A percentile compares a stretch with the other conserved stretches of the same genome.
These are phyloP conservation scores for Citrus australasica DNA, from an alignment of 345 rosid genomes.

Conservation along the genomic window DNA sequence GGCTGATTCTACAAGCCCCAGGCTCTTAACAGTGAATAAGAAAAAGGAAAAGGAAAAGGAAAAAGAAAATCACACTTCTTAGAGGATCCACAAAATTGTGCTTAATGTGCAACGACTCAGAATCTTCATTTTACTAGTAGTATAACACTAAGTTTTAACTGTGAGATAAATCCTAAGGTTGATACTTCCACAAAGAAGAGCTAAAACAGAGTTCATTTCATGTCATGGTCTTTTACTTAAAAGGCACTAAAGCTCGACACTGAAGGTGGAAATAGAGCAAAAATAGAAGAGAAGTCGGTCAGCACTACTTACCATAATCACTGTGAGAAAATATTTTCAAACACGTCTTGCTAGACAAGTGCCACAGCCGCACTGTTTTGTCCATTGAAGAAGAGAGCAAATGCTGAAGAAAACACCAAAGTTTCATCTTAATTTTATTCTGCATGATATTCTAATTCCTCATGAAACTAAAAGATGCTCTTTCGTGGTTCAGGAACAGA, in stretches of 20 bases:
- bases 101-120: background rate
- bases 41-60: background rate
- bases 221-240: background rate
- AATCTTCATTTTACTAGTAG: background rate
- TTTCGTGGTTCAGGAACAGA: background rate
- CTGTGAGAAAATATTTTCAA: slow-evolving; percentile 89
- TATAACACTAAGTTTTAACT: background rate
- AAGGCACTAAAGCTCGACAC: background rate
- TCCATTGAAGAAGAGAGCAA: slow-evolving; percentile 98
- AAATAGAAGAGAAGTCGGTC: background rate
- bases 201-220: background rate
- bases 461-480: slow-evolving; percentile 2
- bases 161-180: background rate
- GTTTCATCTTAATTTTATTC: slow-evolving; percentile 12
- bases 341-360: slow-evolving; percentile 77
- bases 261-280: background rate
- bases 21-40: background rate
- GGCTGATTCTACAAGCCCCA: background rate
- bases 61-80: slow-evolving; percentile 1
- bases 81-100: background rate
- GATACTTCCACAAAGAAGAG: background rate
- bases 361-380: slow-evolving; percentile 95
- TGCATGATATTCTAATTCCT: background rate
- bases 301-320: slow-evolving; percentile 72
- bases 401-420: slow-evolving; percentile 46